A percentile compares a stretch with the other conserved stretches of the same genome.
phyloP scores from a whole-genome alignment of 1,139 yeast genomes.

The Nakaseomyces delphensis region DNA sequence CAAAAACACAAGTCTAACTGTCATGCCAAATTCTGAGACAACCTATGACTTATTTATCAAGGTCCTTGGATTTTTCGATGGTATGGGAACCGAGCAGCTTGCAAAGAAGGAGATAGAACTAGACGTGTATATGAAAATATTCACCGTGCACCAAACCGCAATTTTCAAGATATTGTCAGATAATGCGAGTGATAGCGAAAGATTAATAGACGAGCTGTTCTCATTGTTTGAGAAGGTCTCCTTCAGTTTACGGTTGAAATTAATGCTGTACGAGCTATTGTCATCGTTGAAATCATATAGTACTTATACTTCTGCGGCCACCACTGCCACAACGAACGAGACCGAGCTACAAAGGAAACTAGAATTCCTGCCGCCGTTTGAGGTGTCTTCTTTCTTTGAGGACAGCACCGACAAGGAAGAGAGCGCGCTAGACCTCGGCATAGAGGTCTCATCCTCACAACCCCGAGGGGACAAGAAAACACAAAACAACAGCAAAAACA shows the following conservation, averaged over 20 bases:
- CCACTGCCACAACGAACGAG: slow-evolving; percentile 8
- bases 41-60: slow-evolving; percentile 14
- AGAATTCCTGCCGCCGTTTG: slow-evolving; percentile 27
- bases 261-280: slow-evolving; percentile 55
- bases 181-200: slow-evolving; percentile 9
- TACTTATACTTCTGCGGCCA: slow-evolving; percentile 15
- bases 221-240: slow-evolving; percentile 26
- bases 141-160: slow-evolving; percentile 26
- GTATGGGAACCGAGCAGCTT: slow-evolving; percentile 12
- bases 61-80: slow-evolving; percentile 14
- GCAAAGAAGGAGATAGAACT: slow-evolving; percentile 13
- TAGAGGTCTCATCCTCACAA: slow-evolving; percentile 4
- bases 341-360: slow-evolving; percentile 19
- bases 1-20: slow-evolving; percentile 9
- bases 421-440: slow-evolving; percentile 11
- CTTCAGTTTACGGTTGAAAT: slow-evolving; percentile 43
- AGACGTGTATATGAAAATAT: slow-evolving; percentile 24
- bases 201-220: slow-evolving; percentile 17
- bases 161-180: slow-evolving; percentile 20
- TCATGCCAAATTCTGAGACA: slow-evolving; percentile 13
- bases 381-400: slow-evolving; percentile 27
- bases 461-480: background rate
- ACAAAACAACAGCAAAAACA: slow-evolving; percentile 5
- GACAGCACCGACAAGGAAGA: slow-evolving; percentile 5
- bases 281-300: slow-evolving; percentile 42